phyloP scores from a whole-genome alignment of 2,329 filamentous ascomycete genomes.

The Colletotrichum sp. region DNA sequence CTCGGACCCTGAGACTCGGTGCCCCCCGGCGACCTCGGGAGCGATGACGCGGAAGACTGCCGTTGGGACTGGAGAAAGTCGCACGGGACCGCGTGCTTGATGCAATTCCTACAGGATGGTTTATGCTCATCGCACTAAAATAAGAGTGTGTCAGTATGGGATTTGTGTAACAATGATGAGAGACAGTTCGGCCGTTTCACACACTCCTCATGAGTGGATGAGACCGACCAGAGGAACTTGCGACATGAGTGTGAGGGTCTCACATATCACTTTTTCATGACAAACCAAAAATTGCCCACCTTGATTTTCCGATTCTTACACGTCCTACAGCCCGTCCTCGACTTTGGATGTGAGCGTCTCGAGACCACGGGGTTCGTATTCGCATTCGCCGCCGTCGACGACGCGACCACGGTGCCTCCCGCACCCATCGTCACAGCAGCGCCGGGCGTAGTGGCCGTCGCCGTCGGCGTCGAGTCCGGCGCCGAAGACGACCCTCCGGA shows the following conservation, averaged over 20 bases:
- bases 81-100: slow-evolving; percentile 31
- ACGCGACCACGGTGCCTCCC: neutral
- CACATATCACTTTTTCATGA: neutral
- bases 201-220: neutral
- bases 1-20: neutral
- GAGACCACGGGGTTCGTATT: slow-evolving; percentile 9
- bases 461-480: slow-evolving; percentile 17
- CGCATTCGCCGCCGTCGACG: neutral
- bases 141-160: neutral
- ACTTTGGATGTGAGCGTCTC: slow-evolving; percentile 62
- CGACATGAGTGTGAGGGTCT: neutral
- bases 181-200: neutral
- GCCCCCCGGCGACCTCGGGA: slow-evolving; percentile 11
- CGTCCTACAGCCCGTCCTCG: slow-evolving; percentile 56
- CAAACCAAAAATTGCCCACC: neutral
- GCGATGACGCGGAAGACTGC: slow-evolving; percentile 6
- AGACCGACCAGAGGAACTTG: neutral
- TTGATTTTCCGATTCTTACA: slow-evolving; percentile 63
- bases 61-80: slow-evolving; percentile 26
- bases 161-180: neutral
- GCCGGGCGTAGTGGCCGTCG: slow-evolving; percentile 8
- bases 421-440: neutral
- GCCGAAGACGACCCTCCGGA: slow-evolving; percentile 16
- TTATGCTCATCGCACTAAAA: slow-evolving; percentile 30
- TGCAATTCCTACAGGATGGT: slow-evolving; percentile 30